Evolutionary conservation across 306 rosid genomes (phyloP), one percentile per base, ranked within the genome.

Genomic region (Calophaca sinica): DNA sequence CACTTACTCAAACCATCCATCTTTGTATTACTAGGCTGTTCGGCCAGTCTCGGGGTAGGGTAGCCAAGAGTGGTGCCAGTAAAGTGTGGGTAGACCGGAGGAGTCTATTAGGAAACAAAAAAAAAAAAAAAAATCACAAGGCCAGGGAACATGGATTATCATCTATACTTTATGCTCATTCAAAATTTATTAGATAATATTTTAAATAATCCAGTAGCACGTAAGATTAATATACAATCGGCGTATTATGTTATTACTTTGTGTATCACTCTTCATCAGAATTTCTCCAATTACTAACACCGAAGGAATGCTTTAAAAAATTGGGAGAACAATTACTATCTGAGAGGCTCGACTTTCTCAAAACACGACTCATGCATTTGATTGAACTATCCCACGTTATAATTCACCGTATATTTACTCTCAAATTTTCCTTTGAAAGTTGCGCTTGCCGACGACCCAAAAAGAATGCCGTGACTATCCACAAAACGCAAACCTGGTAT

Each of bases 381-480:
- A 53, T 45, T 35, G 10, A 55, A 58, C 50, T 49, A 72, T 58
- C 33, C 33, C 32, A 28, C 9, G 58, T 61, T 49, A 57, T 55
- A 74, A 59, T 50, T 69, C 74, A 75, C 62, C 10, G 49, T 55
- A 79, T 29, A 50, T 35, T 28, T 12, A 11, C 48, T 32, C 64
- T 5, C 12, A 75, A 52, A 74, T 68, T 58, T 76, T 79, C 80
- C 71, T 84, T 88, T 49, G 96, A 87, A 29, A 91, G 92, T 76
- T 86, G 89, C 44, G 57, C 78, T 83, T 92, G 98, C 48, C 88
- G 90, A 71, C 88, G 89, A 20, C 99, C 99, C 77, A 94, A 82
- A 80, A 78, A 88, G 78, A 87, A 85, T 36, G 96, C 99, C 3
- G 88, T 80, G 70, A 83, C 76, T 71, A 94, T 83, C 99, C 97